Conservation (phyloP, 371 early-diverging fungal genomes). For the Apophysomyces sp. region DNA sequence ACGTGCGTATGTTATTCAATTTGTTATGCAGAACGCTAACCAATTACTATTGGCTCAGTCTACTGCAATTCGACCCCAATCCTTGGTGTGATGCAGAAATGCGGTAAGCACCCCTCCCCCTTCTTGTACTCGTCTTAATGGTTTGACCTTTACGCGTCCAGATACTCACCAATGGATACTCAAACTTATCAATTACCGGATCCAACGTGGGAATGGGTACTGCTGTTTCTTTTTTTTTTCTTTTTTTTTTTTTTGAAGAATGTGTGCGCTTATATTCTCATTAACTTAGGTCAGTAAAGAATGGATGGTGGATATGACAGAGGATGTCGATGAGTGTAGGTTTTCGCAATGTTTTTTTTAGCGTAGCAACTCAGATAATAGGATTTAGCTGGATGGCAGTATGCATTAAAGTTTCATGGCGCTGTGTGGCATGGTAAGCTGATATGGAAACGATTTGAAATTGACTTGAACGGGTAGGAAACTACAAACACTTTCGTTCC, state of each 20-base stretch:
- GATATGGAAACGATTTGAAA: background rate
- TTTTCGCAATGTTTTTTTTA: too few relatives aligned
- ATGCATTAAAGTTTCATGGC: constrained; percentile 48
- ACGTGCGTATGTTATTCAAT: constrained; percentile 23
- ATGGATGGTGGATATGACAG: constrained; percentile 72
- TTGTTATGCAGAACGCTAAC: background rate
- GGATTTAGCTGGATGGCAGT: constrained; percentile 48
- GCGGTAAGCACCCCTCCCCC: constrained; percentile 24
- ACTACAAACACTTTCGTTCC: constrained; percentile 56
- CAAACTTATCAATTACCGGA: constrained; percentile 56
- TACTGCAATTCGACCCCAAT: constrained; percentile 61
- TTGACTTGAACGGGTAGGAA: constrained; percentile 17
- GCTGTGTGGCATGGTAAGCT: constrained; percentile 48
- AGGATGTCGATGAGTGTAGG: constrained; percentile 60
- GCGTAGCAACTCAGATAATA: too few relatives aligned
- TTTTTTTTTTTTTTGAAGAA: too few relatives aligned
- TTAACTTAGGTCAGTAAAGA: constrained; percentile 37
- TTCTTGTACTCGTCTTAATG: too few relatives aligned
- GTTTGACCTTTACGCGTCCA: constrained; percentile 3
- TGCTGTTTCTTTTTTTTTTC: too few relatives aligned
- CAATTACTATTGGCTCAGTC: constrained; percentile 11
- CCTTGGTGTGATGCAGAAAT: constrained; percentile 60
- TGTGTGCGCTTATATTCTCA: background rate
- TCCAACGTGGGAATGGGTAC: constrained; percentile 68
- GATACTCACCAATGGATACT: constrained; percentile 56